Evolutionary conservation across 306 rosid species (phyloP).

Genomic region (Acacia crassicarpa): DNA sequence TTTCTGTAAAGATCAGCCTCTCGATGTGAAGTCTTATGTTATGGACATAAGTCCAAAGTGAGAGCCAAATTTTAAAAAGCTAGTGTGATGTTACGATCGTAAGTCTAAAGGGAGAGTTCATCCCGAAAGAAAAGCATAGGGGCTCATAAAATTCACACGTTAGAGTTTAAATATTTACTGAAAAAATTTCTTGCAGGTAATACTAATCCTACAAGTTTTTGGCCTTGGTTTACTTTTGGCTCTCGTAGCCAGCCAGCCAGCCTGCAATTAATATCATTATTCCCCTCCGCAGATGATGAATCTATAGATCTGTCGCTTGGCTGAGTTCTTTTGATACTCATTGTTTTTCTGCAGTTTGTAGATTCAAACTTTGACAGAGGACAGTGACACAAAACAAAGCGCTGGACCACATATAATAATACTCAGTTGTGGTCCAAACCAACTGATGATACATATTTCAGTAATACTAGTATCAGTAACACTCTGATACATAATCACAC

Average conservation of each 20-base stretch:
- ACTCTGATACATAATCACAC: neutral
- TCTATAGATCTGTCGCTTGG: neutral
- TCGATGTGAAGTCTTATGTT: no score
- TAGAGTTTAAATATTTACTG: no score
- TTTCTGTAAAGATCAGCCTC: no score
- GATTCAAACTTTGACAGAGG: neutral
- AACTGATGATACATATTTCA: neutral
- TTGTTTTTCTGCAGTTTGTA: neutral
- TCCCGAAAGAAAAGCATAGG: no score
- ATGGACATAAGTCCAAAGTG: no score
- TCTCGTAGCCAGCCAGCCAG: neutral
- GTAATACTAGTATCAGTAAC: neutral
- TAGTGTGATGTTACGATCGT: accelerated
- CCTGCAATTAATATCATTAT: neutral
- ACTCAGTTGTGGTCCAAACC: constrained; percentile 1
- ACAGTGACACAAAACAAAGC: neutral
- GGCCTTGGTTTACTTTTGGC: neutral
- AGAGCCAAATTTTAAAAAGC: no score
- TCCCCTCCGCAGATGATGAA: neutral
- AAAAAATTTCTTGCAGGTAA: no score
- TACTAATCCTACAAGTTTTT: no score
- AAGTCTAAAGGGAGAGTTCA: no score
- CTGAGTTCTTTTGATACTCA: neutral
- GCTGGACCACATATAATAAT: neutral
- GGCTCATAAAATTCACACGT: no score